Base-by-base conservation (phyloP, 352 stramenopile genomes). In the Pythium apleroticum region DNA sequence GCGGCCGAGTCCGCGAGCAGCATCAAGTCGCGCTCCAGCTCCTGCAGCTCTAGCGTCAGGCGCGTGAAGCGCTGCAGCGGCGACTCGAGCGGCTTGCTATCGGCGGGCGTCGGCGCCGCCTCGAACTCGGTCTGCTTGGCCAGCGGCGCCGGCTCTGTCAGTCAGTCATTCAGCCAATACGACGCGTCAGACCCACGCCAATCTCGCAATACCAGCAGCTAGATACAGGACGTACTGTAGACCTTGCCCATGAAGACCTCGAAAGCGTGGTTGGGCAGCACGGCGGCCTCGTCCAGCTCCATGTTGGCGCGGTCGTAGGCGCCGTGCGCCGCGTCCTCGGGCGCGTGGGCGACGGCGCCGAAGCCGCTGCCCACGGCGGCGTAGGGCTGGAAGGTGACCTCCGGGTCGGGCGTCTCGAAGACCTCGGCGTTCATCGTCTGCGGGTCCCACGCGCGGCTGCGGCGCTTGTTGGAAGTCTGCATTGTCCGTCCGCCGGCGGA, bases 161-260 rank as follows among this genome's bases (percentile, higher is more conserved):
- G 19, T 52, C 61, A 62, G 27, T 27, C 20, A n/a, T n/a, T n/a
- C n/a, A n/a, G n/a, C n/a, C n/a, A n/a, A n/a, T n/a, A n/a, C n/a
- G n/a, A n/a, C n/a, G n/a, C n/a, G n/a, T n/a, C n/a, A n/a, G n/a
- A n/a, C n/a, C n/a, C n/a, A n/a, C n/a, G n/a, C n/a, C n/a, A n/a
- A n/a, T n/a, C n/a, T n/a, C n/a, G n/a, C n/a, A n/a, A n/a, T n/a
- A n/a, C n/a, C n/a, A n/a, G n/a, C n/a, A n/a, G n/a, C n/a, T n/a
- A 54, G 10, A 35, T 52, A 52, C 0, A 22, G 33, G 41, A 77
- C 71, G 65, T 52, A 92, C 84, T 90, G 73, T 92, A 92, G 37
- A 92, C 73, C 76, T 90, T 92, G 69, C 84, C 84, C 84, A 92
- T 92, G 55, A 92, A 92, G 6, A 78, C 84, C 54, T 90, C 84